Conservation (phyloP, 208 protist species). For the Leishmania guyanensis region DNA sequence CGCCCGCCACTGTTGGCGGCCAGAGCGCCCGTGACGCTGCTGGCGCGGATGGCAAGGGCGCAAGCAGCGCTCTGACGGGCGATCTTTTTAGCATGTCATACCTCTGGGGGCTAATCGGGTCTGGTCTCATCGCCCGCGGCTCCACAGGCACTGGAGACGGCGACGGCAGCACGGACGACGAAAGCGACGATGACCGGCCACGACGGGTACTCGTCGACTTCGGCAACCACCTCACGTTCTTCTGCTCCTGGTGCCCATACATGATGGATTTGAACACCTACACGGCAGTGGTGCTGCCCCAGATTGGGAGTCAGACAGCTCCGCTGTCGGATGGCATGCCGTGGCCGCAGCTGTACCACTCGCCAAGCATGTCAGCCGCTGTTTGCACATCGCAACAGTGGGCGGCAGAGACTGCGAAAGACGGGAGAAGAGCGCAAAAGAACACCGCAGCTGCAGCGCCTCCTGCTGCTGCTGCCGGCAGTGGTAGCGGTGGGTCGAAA, state of each 20-base stretch:
- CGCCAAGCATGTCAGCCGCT: conserved; percentile 14
- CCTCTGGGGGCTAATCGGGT: conserved; percentile 18
- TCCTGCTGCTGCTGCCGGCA: not conserved
- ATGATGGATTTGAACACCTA: conserved; percentile 28
- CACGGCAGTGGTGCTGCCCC: conserved; percentile 18
- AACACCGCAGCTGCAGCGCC: not conserved
- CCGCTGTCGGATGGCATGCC: conserved; percentile 18
- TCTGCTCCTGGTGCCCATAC: conserved; percentile 28
- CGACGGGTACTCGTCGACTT: conserved; percentile 39
- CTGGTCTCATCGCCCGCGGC: conserved; percentile 11
- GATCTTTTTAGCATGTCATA: conserved; percentile 24
- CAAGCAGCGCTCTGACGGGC: not conserved
- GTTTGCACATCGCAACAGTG: not conserved
- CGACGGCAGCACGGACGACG: not conserved
- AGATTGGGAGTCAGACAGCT: conserved; percentile 23
- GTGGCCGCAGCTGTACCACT: conserved; percentile 35
- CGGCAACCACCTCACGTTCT: conserved; percentile 25
- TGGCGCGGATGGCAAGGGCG: not conserved
- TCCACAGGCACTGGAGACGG: not conserved
- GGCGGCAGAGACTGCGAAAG: not conserved
- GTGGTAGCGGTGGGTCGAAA: not conserved
- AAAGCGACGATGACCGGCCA: not conserved
- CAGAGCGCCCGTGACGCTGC: not conserved
- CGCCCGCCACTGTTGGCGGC: not conserved
- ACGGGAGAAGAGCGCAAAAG: not conserved